A percentile compares a stretch with the other conserved stretches of the same genome.
These are phyloP conservation scores for Abelmoschus esculentus DNA, from an alignment of 345 rosid species.

Conservation along the genomic window DNA sequence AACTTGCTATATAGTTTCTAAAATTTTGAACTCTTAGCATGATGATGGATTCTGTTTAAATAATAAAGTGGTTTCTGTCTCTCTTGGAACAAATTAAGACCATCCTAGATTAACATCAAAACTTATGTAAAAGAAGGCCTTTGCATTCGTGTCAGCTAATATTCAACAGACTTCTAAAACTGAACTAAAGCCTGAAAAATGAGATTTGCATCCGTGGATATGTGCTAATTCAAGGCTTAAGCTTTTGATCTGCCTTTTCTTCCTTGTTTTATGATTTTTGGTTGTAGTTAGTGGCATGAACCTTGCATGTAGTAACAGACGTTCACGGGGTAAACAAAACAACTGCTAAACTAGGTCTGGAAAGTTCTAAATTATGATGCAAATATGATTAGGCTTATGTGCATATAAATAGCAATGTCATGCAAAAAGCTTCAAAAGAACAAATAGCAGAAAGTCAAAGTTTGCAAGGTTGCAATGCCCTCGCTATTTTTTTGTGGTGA, in stretches of 20 bases:
- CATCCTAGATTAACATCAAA: neutral
- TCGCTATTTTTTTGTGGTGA: neutral
- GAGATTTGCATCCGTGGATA: neutral
- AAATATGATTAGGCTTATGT: neutral
- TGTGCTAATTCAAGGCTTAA: neutral
- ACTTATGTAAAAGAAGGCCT: neutral
- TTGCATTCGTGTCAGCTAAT: neutral
- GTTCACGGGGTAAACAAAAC: neutral
- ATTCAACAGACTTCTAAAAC: neutral
- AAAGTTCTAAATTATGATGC: neutral
- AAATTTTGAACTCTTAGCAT: neutral
- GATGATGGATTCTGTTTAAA: neutral
- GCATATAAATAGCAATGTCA: neutral
- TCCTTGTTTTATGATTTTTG: neutral
- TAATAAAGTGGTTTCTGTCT: neutral
- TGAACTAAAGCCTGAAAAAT: neutral
- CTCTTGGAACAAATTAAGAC: neutral
- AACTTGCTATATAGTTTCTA: neutral
- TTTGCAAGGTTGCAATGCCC: neutral
- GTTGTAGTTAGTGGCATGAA: neutral
- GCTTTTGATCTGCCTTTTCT: neutral
- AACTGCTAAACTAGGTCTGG: neutral
- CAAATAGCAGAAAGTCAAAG: neutral
- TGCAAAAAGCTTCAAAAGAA: neutral
- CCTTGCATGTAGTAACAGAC: neutral